These are phyloP conservation scores for Ganoderma multipileum DNA, from an alignment of 1,284 basidiomycete species.

Conservation along the genomic window DNA sequence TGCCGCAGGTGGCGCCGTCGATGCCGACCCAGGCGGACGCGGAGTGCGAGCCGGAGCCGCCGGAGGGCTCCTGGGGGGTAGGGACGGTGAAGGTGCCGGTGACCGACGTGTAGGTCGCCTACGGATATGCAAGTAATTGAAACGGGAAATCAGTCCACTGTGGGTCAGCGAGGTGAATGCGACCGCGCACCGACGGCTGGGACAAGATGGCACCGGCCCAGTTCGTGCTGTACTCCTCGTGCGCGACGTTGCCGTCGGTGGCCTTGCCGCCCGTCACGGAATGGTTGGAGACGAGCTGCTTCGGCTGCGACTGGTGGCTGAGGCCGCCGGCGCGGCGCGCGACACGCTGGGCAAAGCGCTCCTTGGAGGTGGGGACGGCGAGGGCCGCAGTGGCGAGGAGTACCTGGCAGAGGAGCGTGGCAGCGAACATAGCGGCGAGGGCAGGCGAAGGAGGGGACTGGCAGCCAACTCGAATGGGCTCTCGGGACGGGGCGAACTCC, in stretches of 20 bases:
- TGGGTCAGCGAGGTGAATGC: neutral
- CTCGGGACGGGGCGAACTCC: slow-evolving; percentile 22
- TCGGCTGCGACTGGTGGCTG: slow-evolving; percentile 29
- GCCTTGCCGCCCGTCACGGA: neutral
- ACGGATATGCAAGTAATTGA: neutral
- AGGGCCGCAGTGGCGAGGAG: slow-evolving; percentile 32
- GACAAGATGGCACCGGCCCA: slow-evolving; percentile 37
- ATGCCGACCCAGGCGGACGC: no score
- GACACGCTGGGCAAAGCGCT: slow-evolving; percentile 17
- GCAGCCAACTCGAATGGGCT: slow-evolving; percentile 22
- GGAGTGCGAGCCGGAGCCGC: slow-evolving; percentile 3
- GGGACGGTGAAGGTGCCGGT: slow-evolving; percentile 43
- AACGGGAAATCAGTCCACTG: neutral
- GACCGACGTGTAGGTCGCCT: slow-evolving; percentile 38
- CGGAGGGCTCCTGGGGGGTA: slow-evolving; percentile 34
- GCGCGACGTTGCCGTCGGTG: slow-evolving; percentile 21
- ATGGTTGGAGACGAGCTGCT: slow-evolving; percentile 3
- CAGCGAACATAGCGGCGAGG: slow-evolving; percentile 23
- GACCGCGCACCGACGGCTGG: slow-evolving; percentile 25
- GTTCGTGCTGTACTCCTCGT: slow-evolving; percentile 36
- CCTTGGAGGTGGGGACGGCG: slow-evolving; percentile 25
- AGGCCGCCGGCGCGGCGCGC: slow-evolving; percentile 23
- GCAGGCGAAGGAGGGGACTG: slow-evolving; percentile 17
- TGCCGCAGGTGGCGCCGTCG: no score
- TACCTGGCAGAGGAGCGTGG: slow-evolving; percentile 29